These are phyloP conservation scores for Monilinia polystroma DNA, from an alignment of 2,329 filamentous ascomycete genomes.

Conservation along the genomic window DNA sequence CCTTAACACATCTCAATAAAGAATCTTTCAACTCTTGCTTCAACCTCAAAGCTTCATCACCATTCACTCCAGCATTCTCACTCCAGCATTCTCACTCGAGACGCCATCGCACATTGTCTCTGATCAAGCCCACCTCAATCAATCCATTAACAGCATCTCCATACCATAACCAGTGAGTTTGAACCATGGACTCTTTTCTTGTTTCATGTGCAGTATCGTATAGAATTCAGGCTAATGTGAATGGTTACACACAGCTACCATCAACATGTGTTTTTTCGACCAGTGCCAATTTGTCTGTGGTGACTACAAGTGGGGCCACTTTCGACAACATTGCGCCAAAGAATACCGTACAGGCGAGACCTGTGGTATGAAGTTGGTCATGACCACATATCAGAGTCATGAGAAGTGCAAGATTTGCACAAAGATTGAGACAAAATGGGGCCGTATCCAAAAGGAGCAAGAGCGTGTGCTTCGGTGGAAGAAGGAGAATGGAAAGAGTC, in stretches of 20 bases:
- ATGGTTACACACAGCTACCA: slow-evolving; percentile 27
- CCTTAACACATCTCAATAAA: slow-evolving; percentile 27
- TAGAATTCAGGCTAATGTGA: slow-evolving; percentile 28
- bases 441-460: slow-evolving; percentile 70
- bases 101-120: slow-evolving; percentile 9
- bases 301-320: slow-evolving; percentile 93
- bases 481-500: slow-evolving; percentile 53
- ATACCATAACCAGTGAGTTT: slow-evolving; percentile 34
- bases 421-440: slow-evolving; percentile 82
- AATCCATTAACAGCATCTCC: slow-evolving; percentile 18
- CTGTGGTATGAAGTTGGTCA: slow-evolving; percentile 89
- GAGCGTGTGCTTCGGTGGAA: slow-evolving; percentile 76
- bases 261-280: slow-evolving; percentile 92
- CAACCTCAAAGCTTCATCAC: slow-evolving; percentile 28
- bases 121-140: slow-evolving; percentile 3
- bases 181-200: slow-evolving; percentile 1
- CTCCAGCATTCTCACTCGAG: slow-evolving; percentile 5
- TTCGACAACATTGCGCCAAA: slow-evolving; percentile 88
- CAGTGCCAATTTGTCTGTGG: slow-evolving; percentile 81
- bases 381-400: slow-evolving; percentile 62
- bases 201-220: slow-evolving; percentile 28
- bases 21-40: slow-evolving; percentile 25
- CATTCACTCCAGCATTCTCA: slow-evolving; percentile 17
- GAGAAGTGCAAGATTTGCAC: slow-evolving; percentile 78
- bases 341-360: slow-evolving; percentile 96